These are phyloP conservation scores for Fusarium stilboides DNA, from an alignment of 2,329 filamentous ascomycete genomes.

Conservation along the genomic window DNA sequence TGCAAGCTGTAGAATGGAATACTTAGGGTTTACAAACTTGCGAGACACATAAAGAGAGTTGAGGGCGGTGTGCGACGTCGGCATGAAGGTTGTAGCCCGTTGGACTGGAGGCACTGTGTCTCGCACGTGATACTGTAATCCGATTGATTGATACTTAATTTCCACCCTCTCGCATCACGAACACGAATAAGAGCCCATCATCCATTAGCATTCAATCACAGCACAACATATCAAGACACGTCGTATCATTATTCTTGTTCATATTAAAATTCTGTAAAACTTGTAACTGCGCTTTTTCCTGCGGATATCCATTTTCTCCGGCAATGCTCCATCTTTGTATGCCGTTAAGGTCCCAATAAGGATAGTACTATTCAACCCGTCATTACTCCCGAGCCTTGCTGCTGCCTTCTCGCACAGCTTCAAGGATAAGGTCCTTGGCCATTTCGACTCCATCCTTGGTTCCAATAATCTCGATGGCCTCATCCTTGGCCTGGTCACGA, in stretches of 20 bases:
- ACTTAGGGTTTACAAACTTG: not conserved
- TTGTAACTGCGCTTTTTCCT: conserved; percentile 12
- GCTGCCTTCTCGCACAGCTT: conserved; percentile 78
- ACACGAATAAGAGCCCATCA: conserved; percentile 39
- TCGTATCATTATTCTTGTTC: conserved; percentile 38
- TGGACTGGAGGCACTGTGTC: not conserved
- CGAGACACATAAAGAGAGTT: not conserved
- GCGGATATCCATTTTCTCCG: conserved; percentile 27
- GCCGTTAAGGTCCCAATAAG: conserved; percentile 33
- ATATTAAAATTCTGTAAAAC: conserved; percentile 39
- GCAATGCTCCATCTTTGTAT: conserved; percentile 34
- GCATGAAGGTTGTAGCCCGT: not conserved
- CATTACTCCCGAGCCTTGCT: conserved; percentile 54
- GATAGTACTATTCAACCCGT: conserved; percentile 20
- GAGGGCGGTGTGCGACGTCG: conserved; percentile 24
- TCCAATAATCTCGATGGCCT: conserved; percentile 93
- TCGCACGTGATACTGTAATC: conserved; percentile 26
- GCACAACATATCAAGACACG: not conserved
- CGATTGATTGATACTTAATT: conserved; percentile 34
- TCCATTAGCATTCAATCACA: not conserved
- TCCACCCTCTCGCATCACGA: conserved; percentile 25
- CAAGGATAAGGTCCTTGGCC: conserved; percentile 90
- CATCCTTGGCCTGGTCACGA: conserved; percentile 78
- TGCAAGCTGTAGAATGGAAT: not conserved
- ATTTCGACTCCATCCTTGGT: conserved; percentile 84